Evolutionary conservation across 768 basidiomycete species (phyloP), one percentile per base, ranked within the genome.

Genomic region (Agrocybe praecox): DNA sequence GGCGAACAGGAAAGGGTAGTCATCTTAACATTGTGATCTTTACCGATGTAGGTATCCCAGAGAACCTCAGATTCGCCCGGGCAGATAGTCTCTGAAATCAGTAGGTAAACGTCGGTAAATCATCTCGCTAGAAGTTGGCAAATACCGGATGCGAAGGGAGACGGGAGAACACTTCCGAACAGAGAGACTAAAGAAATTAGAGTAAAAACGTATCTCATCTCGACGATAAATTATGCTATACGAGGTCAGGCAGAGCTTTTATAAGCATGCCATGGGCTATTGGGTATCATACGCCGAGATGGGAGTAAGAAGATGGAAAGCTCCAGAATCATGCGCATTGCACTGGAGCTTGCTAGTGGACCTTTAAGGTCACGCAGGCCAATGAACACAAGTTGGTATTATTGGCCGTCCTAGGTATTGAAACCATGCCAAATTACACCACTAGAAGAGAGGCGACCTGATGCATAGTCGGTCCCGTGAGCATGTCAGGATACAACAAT

Each of bases 11-110:
- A 66, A 4, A 74, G 57, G 21, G 62, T 48, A 24, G 73, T 69
- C 17, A 77, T 64, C 56, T 74, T 74, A 45, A 82, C 81, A 51
- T 81, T 72, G 50, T 70, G 71, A 58, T 76, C 68, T 62, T 72
- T 62, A 24, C 79, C 79, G 52, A 80, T 78, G 61, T 65, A 77
- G 1, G 60, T 57, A 52, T 74, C 66, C 2, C 68, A 65, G 34
- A 70, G 19, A n/a, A 55, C 52, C 23, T 53, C 49, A 15, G 33
- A 42, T 34, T 53, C 51, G 10, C 56, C 62, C 32, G 23, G 34
- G 42, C 55, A 57, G 32, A 58, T 22, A 9, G 55, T 40, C 44
- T 59, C 58, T 59, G 57, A 1, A 36, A 18, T 12, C 12, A 36
- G 12, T 21, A 24, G 14, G 6, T 11, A 9, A n/a, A 5, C 14